Base-by-base conservation (phyloP, 2,329 filamentous ascomycete species). In the Arthroderma sp. region DNA sequence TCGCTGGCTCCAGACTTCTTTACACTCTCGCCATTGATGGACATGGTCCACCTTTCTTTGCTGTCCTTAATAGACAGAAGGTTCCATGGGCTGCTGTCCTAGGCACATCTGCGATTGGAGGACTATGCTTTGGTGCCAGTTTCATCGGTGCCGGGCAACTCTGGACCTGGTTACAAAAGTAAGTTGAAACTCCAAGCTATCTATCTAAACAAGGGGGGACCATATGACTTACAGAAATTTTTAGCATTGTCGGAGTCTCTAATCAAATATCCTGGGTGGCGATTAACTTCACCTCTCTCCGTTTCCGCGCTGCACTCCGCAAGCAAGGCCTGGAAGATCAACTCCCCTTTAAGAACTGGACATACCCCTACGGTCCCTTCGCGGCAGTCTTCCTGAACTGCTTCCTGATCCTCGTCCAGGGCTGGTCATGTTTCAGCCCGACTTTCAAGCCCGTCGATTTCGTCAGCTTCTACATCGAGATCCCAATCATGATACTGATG, bases 151-250 rank as follows among this genome's bases (percentile, higher is more conserved):
- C 78, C 0, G 78, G 78, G 0, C 69, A 81, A 51, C 60, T 82
- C 4, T 82, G 78, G 78, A 72, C 69, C 1, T 82, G 78, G 78
- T 60, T 82, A 11, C 78, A 82, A 55, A 80, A 81, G 71, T 73
- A 60, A 54, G 65, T 57, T 33, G 9, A 22, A 22, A 22, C 15
- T 22, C 3, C 15, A 22, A 22, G 15, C 32, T 29, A 22, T 9
- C 9, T 37, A 37, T 46, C 34, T 6, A 33, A 36, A 11, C 11
- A 7, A 32, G 28, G 27, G 6, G 38, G 38, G 40, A 30, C 33
- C 40, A 45, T 39, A 30, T 43, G 29, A 10, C 10, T 9, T 43
- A 11, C 29, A 40, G 38, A 41, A 48, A 11, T 39, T 34, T 31
- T 40, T n/a, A 73, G 70, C 47, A 72, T 82, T 38, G 76, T 82